These are phyloP conservation scores for Verbascum thapsus DNA, from an alignment of 257 asterid species.

Conservation along the genomic window DNA sequence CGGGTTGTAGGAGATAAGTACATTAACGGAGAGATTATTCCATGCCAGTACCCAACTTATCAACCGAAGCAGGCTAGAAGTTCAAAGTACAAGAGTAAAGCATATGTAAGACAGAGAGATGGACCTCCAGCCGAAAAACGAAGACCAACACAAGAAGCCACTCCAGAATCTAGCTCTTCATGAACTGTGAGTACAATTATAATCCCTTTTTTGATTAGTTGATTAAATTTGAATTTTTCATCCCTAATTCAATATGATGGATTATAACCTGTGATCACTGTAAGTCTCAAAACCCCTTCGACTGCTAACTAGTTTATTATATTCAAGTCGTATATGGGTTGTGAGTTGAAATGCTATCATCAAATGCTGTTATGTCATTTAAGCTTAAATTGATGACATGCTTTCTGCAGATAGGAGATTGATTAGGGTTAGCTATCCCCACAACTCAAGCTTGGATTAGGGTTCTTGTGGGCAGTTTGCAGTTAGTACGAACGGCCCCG, in stretches of 20 bases:
- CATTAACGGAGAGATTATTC: constrained; percentile 91
- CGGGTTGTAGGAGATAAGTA: constrained; percentile 84
- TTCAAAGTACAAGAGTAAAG: constrained; percentile 82
- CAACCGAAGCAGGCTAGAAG: constrained; percentile 77
- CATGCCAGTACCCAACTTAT: constrained; percentile 91
- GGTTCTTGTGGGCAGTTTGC: no score
- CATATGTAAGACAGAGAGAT: constrained; percentile 91
- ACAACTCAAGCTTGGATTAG: constrained; percentile 27
- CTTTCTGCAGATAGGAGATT: constrained; percentile 30
- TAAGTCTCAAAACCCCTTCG: constrained; percentile 7
- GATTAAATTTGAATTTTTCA: background rate
- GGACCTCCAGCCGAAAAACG: constrained; percentile 86
- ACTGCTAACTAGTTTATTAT: background rate
- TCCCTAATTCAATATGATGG: constrained; percentile 1
- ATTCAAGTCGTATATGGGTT: constrained; percentile 12
- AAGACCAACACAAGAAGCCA: constrained; percentile 64
- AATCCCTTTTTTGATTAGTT: constrained; percentile 17
- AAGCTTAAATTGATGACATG: constrained; percentile 28
- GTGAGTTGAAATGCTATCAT: constrained; percentile 21
- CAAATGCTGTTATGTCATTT: constrained; percentile 28
- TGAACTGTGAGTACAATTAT: constrained; percentile 20
- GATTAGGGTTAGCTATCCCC: constrained; percentile 25
- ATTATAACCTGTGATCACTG: constrained; percentile 8
- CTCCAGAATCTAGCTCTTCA: no score
- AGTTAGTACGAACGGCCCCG: constrained; percentile 5